These are phyloP conservation scores for Venturia carpophila DNA, from an alignment of 2,329 filamentous ascomycete species.

Conservation along the genomic window DNA sequence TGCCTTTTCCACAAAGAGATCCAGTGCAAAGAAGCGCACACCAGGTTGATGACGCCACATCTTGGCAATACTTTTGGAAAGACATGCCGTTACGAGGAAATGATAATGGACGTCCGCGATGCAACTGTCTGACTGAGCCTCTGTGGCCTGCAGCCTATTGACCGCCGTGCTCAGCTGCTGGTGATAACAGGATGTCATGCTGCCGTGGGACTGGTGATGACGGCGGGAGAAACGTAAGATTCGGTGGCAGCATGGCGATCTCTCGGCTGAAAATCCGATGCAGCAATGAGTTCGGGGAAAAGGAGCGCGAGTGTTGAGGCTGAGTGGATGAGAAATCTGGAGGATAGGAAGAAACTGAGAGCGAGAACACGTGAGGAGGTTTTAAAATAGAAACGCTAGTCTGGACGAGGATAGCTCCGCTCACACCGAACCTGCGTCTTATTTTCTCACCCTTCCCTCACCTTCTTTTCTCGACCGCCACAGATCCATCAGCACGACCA, in stretches of 20 bases:
- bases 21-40: neutral
- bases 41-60: neutral
- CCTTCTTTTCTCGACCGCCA: constrained; percentile 1
- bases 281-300: neutral
- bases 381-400: neutral
- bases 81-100: neutral
- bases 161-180: neutral
- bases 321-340: neutral
- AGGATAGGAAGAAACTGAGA: neutral
- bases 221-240: neutral
- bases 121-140: constrained; percentile 12
- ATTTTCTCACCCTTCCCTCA: neutral
- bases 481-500: constrained; percentile 3
- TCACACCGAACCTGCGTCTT: neutral
- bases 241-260: neutral
- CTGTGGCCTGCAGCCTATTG: neutral
- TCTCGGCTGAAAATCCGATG: neutral
- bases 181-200: neutral
- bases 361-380: neutral
- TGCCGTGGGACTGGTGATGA: neutral
- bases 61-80: neutral
- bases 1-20: neutral
- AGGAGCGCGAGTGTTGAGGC: neutral
- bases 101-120: neutral
- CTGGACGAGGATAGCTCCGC: neutral